These are phyloP conservation scores for Zopfochytrium polystomum DNA, from an alignment of 371 early-diverging fungal genomes.

Conservation along the genomic window DNA sequence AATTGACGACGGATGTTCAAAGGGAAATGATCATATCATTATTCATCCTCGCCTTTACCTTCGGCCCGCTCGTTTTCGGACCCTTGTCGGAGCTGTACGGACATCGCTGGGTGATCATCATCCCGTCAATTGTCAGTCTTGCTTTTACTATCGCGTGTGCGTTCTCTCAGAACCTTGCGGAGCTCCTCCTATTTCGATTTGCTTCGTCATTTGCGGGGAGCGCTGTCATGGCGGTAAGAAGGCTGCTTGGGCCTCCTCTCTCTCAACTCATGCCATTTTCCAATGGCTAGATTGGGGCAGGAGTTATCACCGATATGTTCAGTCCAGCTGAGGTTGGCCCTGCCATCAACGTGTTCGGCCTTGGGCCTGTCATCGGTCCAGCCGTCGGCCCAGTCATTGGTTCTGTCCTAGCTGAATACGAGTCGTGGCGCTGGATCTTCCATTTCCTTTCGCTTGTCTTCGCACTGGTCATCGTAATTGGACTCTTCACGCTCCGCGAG, in stretches of 20 bases:
- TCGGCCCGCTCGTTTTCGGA: constrained; percentile 14
- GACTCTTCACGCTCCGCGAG: constrained; percentile 8
- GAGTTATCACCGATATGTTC: too few relatives aligned
- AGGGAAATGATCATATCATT: too few relatives aligned
- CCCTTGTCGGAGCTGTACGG: constrained; percentile 18
- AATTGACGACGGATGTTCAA: not conserved
- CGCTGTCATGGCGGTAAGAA: too few relatives aligned
- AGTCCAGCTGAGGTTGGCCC: too few relatives aligned
- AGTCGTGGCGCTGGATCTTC: constrained; percentile 15
- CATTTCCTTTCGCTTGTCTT: constrained; percentile 6
- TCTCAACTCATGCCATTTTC: too few relatives aligned
- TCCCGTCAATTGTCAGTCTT: too few relatives aligned
- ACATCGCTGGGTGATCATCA: constrained; percentile 10
- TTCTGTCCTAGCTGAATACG: constrained; percentile 4
- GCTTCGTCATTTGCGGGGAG: constrained; percentile 9
- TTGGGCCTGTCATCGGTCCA: too few relatives aligned
- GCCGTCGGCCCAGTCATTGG: constrained; percentile 17
- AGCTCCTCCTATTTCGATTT: constrained; percentile 12
- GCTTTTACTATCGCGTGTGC: constrained; percentile 14
- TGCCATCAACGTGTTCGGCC: too few relatives aligned
- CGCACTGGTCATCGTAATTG: not conserved
- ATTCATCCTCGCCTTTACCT: too few relatives aligned
- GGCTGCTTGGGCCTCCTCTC: too few relatives aligned
- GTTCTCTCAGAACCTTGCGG: not conserved
- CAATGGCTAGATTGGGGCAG: too few relatives aligned